Conservation (phyloP, 2,329 filamentous ascomycete species). For the Penicillium occitanis region DNA sequence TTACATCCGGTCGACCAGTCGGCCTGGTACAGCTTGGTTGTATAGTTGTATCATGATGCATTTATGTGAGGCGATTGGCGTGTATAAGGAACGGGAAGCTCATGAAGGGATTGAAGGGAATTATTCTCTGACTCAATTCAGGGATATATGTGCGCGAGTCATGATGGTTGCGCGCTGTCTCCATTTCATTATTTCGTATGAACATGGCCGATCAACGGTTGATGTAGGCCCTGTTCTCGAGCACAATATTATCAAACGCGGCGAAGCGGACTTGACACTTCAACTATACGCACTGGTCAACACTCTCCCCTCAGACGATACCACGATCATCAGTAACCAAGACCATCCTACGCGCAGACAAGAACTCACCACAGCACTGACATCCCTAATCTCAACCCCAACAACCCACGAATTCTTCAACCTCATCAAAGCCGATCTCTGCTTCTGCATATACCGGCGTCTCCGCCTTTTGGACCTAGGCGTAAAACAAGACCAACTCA, state of each 20-base stretch:
- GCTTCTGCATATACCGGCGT: constrained; percentile 41
- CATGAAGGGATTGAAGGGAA: constrained; percentile 22
- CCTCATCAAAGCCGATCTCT: constrained; percentile 32
- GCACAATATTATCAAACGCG: constrained; percentile 18
- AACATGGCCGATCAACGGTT: constrained; percentile 35
- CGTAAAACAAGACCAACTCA: constrained; percentile 39
- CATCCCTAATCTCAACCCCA: constrained; percentile 19
- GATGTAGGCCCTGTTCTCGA: constrained; percentile 26
- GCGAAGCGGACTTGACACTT: constrained; percentile 24
- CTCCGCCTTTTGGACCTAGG: constrained; percentile 42
- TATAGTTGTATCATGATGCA: constrained; percentile 57
- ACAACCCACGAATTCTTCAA: constrained; percentile 35
- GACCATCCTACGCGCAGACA: constrained; percentile 15
- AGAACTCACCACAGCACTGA: constrained; percentile 22
- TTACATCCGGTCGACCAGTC: constrained; percentile 52
- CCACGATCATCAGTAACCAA: constrained; percentile 1
- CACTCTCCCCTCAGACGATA: constrained; percentile 16
- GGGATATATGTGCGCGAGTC: constrained; percentile 28
- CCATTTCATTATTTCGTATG: constrained; percentile 35
- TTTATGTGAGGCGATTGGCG: constrained; percentile 51
- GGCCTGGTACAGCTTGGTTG: constrained; percentile 55
- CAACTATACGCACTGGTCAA: constrained; percentile 24
- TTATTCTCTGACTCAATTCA: constrained; percentile 15
- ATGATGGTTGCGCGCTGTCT: constrained; percentile 32
- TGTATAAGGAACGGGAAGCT: constrained; percentile 26